Base-by-base conservation (phyloP, 2,329 filamentous ascomycete species). In the Arthrobotrys sphaeroides region DNA sequence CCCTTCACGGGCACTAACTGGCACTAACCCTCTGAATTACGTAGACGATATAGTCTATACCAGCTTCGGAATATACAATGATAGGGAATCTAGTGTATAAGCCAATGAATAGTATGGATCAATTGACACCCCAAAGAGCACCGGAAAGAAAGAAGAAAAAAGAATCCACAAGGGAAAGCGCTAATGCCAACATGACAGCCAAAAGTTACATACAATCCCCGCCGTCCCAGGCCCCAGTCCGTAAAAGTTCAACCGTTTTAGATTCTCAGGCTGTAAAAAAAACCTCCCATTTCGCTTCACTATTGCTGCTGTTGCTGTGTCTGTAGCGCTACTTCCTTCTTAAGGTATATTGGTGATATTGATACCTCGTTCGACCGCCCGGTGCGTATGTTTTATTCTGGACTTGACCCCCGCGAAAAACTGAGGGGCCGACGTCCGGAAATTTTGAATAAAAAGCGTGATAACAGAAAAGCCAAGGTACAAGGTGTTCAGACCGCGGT, bases 181-280 rank as follows among this genome's bases (percentile, higher is more conserved):
- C 67, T 72, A 72, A 72, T 72, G 59, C 67, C 67, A 65, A 36
- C 31, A 38, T n/a, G n/a, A n/a, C n/a, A n/a, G n/a, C n/a, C n/a
- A n/a, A n/a, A n/a, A 9, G 22, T 55, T 64, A 64, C 67, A 72
- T 72, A 60, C 45, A 72, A n/a, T 18, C 18, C 51, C 31, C 51
- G 20, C 51, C 51, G 31, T 38, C 24, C 33, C 24, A 24, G 53
- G 53, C 33, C 22, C 33, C 22, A 45, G 36, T n/a, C 55, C 55
- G 16, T 53, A 20, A 6, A 13, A 9, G n/a, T 22, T 18, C 26
- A 10, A 24, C n/a, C n/a, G n/a, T n/a, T n/a, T 47, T 20, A 22
- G 45, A n/a, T 49, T 49, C 10, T 28, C 18, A 18, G 31, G 24
- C 12, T 31, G 28, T 31, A n/a, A 40, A 40, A 12, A 40, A 10